Evolutionary conservation across 2,329 filamentous ascomycete genomes (phyloP).

Genomic region (Sporothrix protearum): DNA sequence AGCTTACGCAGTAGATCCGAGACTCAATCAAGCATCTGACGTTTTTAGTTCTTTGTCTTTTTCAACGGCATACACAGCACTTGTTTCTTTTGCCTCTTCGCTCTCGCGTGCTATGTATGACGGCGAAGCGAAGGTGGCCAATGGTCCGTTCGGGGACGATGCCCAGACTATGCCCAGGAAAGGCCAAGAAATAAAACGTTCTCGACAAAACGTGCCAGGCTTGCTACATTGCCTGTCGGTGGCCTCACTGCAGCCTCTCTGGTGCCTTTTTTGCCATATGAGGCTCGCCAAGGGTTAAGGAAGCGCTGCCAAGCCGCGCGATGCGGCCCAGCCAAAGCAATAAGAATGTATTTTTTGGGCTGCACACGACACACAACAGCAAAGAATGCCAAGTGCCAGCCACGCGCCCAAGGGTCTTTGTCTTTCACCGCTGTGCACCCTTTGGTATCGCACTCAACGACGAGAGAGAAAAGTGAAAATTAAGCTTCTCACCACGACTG

Average conservation of each 20-base stretch:
- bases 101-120: neutral
- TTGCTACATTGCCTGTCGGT: neutral
- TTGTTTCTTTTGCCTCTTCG: neutral
- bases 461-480: neutral
- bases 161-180: neutral
- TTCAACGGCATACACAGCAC: too few relatives aligned
- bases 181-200: neutral
- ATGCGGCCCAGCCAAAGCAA: neutral
- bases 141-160: neutral
- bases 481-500: slow-evolving; percentile 14
- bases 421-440: neutral
- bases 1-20: neutral
- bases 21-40: neutral
- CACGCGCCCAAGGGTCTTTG: slow-evolving; percentile 5
- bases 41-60: neutral
- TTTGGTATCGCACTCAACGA: neutral
- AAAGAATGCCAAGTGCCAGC: slow-evolving; percentile 10
- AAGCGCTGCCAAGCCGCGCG: slow-evolving; percentile 2
- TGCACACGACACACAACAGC: neutral
- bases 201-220: neutral
- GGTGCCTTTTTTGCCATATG: neutral
- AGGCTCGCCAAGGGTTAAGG: slow-evolving; percentile 9
- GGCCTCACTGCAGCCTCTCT: neutral
- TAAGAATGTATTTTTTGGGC: neutral
- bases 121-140: neutral